A percentile compares a stretch with the other conserved stretches of the same genome.
phyloP scores from a whole-genome alignment of 495 filamentous ascomycete species.

The Lasiosphaeriaceae sp. region DNA sequence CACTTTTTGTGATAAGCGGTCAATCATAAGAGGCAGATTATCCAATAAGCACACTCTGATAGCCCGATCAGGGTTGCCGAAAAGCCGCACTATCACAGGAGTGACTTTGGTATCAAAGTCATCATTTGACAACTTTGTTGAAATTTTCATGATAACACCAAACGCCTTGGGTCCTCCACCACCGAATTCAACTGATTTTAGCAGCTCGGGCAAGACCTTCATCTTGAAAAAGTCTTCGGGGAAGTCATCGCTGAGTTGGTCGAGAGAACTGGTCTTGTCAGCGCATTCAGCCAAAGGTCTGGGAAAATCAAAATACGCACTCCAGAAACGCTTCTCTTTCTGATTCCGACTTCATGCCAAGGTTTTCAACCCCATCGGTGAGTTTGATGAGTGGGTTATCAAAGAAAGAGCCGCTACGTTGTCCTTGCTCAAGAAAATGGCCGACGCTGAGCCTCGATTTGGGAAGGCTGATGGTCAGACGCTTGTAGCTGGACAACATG shows the following conservation, averaged over 20 bases:
- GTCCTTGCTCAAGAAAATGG: constrained; percentile 87
- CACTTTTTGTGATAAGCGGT: constrained; percentile 79
- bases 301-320: constrained; percentile 44
- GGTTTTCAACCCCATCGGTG: constrained; percentile 84
- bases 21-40: constrained; percentile 86
- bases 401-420: constrained; percentile 79
- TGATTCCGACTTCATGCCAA: constrained; percentile 78
- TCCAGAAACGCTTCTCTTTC: constrained; percentile 85
- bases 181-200: constrained; percentile 96
- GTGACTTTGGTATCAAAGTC: constrained; percentile 84
- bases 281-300: neutral
- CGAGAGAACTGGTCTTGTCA: constrained; percentile 63
- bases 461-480: constrained; percentile 81
- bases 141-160: constrained; percentile 81
- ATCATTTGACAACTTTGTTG: constrained; percentile 76
- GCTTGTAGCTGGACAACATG: constrained; percentile 87
- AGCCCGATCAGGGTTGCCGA: constrained; percentile 86
- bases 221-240: constrained; percentile 97
- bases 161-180: constrained; percentile 94
- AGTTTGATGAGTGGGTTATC: constrained; percentile 87
- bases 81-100: constrained; percentile 82
- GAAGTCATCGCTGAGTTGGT: constrained; percentile 84
- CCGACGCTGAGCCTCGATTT: constrained; percentile 79
- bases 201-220: constrained; percentile 91
- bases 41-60: constrained; percentile 89